Percentiles rank a stretch among this genome's conserved stretches.
Evolutionary conservation across 2,329 filamentous ascomycete species (phyloP).

Genomic region (Chalaropsis thielavioides): DNA sequence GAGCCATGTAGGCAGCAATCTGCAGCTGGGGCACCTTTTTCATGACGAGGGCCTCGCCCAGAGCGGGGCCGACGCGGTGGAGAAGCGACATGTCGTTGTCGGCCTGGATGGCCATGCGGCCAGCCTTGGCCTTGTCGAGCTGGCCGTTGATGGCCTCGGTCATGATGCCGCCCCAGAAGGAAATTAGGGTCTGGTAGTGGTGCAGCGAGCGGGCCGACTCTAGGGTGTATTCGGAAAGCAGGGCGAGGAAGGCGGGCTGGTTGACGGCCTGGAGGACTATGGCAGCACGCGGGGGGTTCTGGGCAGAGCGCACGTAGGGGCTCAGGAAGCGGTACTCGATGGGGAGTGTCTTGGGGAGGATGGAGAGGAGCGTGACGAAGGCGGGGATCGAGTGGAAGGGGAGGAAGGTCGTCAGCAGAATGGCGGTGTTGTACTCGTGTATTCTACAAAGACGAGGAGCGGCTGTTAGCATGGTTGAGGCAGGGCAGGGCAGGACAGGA

Average conservation of each 20-base stretch:
- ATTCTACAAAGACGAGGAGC: constrained; percentile 38
- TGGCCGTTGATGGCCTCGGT: constrained; percentile 75
- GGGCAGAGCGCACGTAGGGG: constrained; percentile 68
- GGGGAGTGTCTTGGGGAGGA: constrained; percentile 63
- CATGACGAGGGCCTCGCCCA: constrained; percentile 65
- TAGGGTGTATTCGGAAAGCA: constrained; percentile 66
- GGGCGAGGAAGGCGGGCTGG: constrained; percentile 59
- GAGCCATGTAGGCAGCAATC: constrained; percentile 81
- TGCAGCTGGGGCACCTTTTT: constrained; percentile 64
- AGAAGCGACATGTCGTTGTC: constrained; percentile 72
- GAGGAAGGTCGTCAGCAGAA: constrained; percentile 70
- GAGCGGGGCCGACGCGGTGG: constrained; percentile 47
- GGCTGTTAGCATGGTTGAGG: constrained; percentile 9
- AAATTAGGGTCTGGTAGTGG: constrained; percentile 62
- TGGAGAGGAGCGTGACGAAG: constrained; percentile 75
- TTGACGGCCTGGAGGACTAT: constrained; percentile 73
- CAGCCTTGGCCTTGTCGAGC: constrained; percentile 62
- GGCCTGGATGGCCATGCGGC: constrained; percentile 58
- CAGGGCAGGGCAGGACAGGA: constrained; percentile 4
- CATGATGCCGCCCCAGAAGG: constrained; percentile 82
- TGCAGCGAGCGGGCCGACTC: constrained; percentile 56
- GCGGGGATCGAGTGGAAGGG: constrained; percentile 80
- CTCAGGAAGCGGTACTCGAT: constrained; percentile 68
- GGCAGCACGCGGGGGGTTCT: constrained; percentile 62
- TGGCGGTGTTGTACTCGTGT: constrained; percentile 76